Base-by-base conservation (phyloP, 139 green algal species). In the Diplosphaera chodatii region DNA sequence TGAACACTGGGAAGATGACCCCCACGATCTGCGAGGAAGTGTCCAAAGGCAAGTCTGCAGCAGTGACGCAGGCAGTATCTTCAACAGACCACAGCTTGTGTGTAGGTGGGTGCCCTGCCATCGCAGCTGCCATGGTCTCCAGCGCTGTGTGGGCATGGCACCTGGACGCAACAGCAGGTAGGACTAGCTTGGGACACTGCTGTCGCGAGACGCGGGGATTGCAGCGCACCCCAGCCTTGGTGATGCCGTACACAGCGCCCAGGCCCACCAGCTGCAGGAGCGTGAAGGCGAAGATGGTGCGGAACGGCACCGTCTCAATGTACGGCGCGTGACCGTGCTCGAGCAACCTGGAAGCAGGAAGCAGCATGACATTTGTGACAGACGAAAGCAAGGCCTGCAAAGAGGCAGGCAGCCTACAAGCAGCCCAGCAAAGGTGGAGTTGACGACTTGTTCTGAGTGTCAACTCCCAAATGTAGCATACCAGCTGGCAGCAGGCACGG, bases 1-100 rank as follows among this genome's bases (percentile, higher is more conserved):
- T 95, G 63, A 84, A 84, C 20, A 97, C 29, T 0, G 91, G 91
- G 66, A 97, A 97, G 37, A 84, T 63, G 67, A 92, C 75, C 3
- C 82, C 83, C n/a, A 66, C 77, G 30, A 88, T 76, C 37, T 84
- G 74, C 41, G n/a, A n/a, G 71, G 23, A 25, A 30, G 3, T 18
- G 28, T 1, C 31, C n/a, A 23, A 30, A n/a, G 27, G n/a, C 27
- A 32, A 3, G 4, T 32, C n/a, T 33, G 28, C 8, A 65, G 25
- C 3, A 32, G 25, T 65, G 32, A 27, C 56, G 4, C 27, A n/a
- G 32, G 71, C n/a, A 21, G 40, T 1, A 1, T 31, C 31, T 3
- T 41, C 29, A 23, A 3, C 29, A 16, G 55, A 29, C 15, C 29
- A 31, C 33, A 69, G 4, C 21, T 10, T 28, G 21, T 10, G 55